Conservation (phyloP, 2,329 filamentous ascomycete genomes). For the Colletotrichum sp. region DNA sequence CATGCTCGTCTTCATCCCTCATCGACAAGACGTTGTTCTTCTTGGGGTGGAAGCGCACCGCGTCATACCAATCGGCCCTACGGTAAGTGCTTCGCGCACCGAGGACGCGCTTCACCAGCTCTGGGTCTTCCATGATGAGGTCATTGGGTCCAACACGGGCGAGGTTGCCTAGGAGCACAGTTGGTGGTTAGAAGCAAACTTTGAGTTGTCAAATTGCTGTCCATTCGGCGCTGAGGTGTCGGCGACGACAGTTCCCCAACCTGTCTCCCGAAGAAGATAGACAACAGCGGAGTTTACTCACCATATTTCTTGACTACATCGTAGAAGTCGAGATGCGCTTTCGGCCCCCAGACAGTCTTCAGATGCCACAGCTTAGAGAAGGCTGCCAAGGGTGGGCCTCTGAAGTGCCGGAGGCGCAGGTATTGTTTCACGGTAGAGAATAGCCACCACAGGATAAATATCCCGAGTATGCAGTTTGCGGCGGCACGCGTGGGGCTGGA, state of each 20-base stretch:
- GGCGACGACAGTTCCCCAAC: not conserved
- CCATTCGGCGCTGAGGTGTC: not conserved
- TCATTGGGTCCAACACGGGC: conserved; percentile 22
- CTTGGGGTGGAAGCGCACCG: conserved; percentile 55
- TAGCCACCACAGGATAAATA: conserved; percentile 8
- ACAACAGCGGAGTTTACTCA: conserved; percentile 20
- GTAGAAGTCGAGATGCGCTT: conserved; percentile 38
- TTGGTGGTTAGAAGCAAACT: not conserved
- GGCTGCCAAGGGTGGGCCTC: conserved; percentile 39
- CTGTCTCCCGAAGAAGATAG: not conserved
- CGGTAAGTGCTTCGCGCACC: conserved; percentile 39
- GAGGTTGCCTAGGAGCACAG: conserved; percentile 16
- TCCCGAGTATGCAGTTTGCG: not conserved
- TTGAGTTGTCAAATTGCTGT: not conserved
- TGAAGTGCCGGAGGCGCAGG: conserved; percentile 42
- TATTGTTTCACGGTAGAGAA: conserved; percentile 31
- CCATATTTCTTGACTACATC: conserved; percentile 38
- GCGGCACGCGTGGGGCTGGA: not conserved
- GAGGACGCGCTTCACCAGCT: conserved; percentile 37
- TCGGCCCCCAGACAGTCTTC: conserved; percentile 31
- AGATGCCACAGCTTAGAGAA: conserved; percentile 47
- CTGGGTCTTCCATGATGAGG: conserved; percentile 21
- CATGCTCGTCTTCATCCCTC: conserved; percentile 50
- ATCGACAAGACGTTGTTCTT: conserved; percentile 57
- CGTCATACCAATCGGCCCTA: conserved; percentile 49